A percentile compares a stretch with the other conserved stretches of the same genome.
Evolutionary conservation across 495 filamentous ascomycete genomes (phyloP).

Genomic region (Tuber microsphaerosporum): DNA sequence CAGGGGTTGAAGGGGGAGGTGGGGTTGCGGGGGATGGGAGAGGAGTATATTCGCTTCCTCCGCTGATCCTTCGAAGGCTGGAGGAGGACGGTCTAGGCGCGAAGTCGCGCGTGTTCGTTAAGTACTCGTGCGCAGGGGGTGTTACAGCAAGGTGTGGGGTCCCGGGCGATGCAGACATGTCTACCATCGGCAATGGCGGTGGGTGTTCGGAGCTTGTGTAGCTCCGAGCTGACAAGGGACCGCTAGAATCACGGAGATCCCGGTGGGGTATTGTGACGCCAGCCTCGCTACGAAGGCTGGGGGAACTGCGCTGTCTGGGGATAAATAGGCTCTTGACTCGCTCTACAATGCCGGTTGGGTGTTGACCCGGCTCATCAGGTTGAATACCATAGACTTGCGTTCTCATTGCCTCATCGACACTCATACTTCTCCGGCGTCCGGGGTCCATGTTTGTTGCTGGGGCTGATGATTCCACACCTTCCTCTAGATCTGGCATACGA

Average conservation of each 20-base stretch:
- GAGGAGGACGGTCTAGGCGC: slow-evolving; percentile 40
- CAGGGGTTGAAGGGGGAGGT: slow-evolving; percentile 48
- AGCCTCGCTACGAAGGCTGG: slow-evolving; percentile 31
- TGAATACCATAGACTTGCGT: slow-evolving; percentile 30
- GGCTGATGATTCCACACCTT: slow-evolving; percentile 53
- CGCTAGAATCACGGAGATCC: slow-evolving; percentile 23
- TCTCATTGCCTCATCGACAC: slow-evolving; percentile 45
- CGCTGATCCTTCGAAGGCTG: slow-evolving; percentile 34
- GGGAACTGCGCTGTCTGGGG: slow-evolving; percentile 31
- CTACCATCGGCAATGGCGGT: slow-evolving; percentile 17
- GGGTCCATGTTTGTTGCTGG: slow-evolving; percentile 41
- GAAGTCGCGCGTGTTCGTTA: slow-evolving; percentile 25
- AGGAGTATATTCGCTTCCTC: slow-evolving; percentile 45
- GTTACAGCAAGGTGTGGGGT: slow-evolving; percentile 31
- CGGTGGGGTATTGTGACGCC: slow-evolving; percentile 26
- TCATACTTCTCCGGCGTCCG: slow-evolving; percentile 48
- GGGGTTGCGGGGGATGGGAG: slow-evolving; percentile 43
- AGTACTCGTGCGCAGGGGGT: slow-evolving; percentile 12
- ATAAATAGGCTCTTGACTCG: slow-evolving; percentile 38
- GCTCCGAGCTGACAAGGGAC: neutral
- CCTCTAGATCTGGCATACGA: slow-evolving; percentile 63
- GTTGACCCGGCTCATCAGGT: slow-evolving; percentile 35
- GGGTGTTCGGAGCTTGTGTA: slow-evolving; percentile 11
- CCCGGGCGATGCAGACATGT: slow-evolving; percentile 12
- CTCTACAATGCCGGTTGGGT: slow-evolving; percentile 39